Evolutionary conservation across 805 yeast species (phyloP), one percentile per base, ranked within the genome.

Genomic region (Zygosaccharomyces lentus): DNA sequence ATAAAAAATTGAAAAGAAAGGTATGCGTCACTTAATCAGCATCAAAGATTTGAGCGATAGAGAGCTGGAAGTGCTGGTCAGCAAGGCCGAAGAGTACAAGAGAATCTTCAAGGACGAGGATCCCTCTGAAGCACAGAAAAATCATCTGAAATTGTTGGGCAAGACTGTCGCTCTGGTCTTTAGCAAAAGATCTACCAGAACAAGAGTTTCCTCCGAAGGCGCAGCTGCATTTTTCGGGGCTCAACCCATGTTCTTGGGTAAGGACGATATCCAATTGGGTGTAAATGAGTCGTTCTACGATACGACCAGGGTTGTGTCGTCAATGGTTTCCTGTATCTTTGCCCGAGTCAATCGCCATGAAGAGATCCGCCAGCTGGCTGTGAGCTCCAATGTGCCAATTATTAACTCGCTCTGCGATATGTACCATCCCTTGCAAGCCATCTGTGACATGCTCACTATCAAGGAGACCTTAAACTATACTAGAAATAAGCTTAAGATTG

Each of bases 261-360:
- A 85, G 57, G 96, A 90, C 56, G 99, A 93, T 58, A 93, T 93
- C 62, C 99, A 93, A 68, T 73, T 93, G 46, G 99, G 99, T 36
- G 96, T 88, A 36, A 93, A 93, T 62, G 99, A 93, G 72, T 77
- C 93, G 0, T 69, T 88, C 48, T 84, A 85, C 58, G 99, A 93
- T 66, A 85, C 97, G 1, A 77, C 96, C 13, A 81, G 79, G 54
- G 96, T 93, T 29, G 78, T 93, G 4, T 85, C 96, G 10, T 89
- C 97, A 1, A 93, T 93, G 99, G 87, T 95, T 1, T 84, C 96
- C n/a, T 84, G 96, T 52, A 80, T 93, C 6, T 90, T 93, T 70
- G 99, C 98, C n/a, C 81, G 99, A 61, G 99, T 93, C 15, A 82
- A 87, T 53, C 71, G 78, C 23, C 96, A 93, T 61, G 73, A 78